Conservation (phyloP, 345 rosid species). For the Eucalyptus tenuipes region DNA sequence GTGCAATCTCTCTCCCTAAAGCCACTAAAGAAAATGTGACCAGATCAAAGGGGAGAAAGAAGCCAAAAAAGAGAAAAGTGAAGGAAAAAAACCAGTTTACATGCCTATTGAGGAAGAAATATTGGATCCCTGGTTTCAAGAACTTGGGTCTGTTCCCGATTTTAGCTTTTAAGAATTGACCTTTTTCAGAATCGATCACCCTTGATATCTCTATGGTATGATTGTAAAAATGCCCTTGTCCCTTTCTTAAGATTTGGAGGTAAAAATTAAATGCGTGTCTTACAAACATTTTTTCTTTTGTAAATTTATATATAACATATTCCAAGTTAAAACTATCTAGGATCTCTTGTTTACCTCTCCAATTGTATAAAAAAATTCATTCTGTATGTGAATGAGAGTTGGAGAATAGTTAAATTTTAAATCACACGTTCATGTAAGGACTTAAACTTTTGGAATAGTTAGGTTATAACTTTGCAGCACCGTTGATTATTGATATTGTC, state of each 20-base stretch:
- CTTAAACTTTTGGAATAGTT: neutral
- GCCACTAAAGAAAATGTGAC: accelerated
- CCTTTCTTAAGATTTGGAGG: neutral
- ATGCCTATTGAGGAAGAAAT: neutral
- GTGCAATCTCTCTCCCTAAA: neutral
- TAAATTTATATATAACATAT: accelerated
- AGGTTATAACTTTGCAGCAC: accelerated
- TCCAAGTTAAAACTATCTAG: accelerated
- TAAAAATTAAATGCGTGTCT: neutral
- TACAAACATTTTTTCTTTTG: neutral
- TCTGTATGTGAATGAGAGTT: neutral
- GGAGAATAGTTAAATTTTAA: neutral
- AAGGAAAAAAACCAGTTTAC: neutral
- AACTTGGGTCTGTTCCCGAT: neutral
- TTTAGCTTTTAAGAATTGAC: neutral
- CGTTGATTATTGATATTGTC: accelerated
- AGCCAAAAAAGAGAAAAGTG: too few species aligned
- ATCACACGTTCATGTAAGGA: too few species aligned
- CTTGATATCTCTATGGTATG: neutral
- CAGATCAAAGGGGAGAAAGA: too few species aligned
- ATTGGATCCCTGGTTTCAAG: neutral
- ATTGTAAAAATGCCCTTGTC: neutral
- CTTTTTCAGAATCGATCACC: accelerated
- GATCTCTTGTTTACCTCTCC: accelerated
- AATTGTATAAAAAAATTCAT: neutral